These are phyloP conservation scores for Hypoxylon sp. DNA, from an alignment of 2,329 filamentous ascomycete species.

Conservation along the genomic window DNA sequence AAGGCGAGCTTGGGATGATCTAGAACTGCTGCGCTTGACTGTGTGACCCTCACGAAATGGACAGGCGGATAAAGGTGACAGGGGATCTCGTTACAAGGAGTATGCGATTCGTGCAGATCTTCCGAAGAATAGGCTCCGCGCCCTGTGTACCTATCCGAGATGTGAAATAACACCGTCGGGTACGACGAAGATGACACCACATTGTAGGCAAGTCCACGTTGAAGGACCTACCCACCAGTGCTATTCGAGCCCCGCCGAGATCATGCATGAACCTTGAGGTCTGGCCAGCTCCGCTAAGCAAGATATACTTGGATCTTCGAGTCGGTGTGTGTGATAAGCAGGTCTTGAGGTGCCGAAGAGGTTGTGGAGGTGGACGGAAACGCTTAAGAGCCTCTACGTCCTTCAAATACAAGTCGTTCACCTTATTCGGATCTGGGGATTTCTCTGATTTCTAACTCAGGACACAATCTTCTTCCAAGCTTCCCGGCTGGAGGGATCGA, in stretches of 20 bases:
- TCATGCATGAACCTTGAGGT: slow-evolving; percentile 2
- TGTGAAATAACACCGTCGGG: slow-evolving; percentile 7
- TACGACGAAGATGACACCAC: slow-evolving; percentile 12
- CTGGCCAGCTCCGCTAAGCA: background rate
- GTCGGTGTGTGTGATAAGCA: slow-evolving; percentile 1
- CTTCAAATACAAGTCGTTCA: background rate
- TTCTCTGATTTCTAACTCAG: background rate
- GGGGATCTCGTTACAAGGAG: background rate
- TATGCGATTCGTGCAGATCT: slow-evolving; percentile 1
- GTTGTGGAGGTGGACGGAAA: slow-evolving; percentile 4
- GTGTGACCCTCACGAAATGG: background rate
- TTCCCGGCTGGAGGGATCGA: background rate
- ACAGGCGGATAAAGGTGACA: background rate
- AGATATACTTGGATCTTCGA: background rate
- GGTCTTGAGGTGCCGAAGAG: slow-evolving; percentile 14
- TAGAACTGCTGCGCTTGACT: background rate
- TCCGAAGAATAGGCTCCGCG: slow-evolving; percentile 7
- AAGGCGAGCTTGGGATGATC: background rate
- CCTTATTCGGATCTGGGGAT: background rate
- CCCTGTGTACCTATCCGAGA: background rate
- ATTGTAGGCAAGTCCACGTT: background rate
- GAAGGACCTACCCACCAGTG: background rate
- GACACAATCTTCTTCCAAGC: background rate
- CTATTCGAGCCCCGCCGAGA: slow-evolving; percentile 2
- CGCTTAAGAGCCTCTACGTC: background rate